Conservation (phyloP, 2,329 filamentous ascomycete species). For the Alternaria dauci region DNA sequence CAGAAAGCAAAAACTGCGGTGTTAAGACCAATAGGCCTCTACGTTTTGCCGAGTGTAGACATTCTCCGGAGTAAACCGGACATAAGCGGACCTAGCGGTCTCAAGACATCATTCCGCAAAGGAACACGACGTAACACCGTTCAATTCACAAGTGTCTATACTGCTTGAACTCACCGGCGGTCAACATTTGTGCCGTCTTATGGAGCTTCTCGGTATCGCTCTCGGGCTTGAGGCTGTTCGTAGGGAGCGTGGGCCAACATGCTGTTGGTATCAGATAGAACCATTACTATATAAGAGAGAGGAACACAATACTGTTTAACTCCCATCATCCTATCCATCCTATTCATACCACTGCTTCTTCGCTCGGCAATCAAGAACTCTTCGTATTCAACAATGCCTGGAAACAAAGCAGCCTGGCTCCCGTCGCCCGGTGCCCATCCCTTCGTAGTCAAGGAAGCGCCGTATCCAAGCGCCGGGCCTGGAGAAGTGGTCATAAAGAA, state of each 20-base stretch:
- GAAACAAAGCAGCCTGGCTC: neutral
- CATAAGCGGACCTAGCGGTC: neutral
- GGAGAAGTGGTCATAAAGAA: neutral
- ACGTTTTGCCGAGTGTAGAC: neutral
- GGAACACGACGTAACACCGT: neutral
- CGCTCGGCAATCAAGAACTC: neutral
- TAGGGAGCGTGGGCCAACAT: neutral
- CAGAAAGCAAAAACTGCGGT: neutral
- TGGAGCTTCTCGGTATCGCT: neutral
- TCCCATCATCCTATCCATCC: neutral
- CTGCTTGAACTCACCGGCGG: neutral
- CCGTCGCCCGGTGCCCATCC: neutral
- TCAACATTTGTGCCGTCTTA: neutral
- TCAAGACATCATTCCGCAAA: neutral
- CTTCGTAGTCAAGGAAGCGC: neutral
- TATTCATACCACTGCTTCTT: neutral
- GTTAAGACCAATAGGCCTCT: neutral
- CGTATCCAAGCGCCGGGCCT: neutral
- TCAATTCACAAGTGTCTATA: fast-evolving
- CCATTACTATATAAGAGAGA: neutral
- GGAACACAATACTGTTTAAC: neutral
- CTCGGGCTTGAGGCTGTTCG: neutral
- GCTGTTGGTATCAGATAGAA: neutral
- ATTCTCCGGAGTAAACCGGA: neutral
- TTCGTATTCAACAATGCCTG: neutral